These are phyloP conservation scores for Globisporangium perplexum DNA, from an alignment of 352 stramenopile genomes.

Conservation along the genomic window DNA sequence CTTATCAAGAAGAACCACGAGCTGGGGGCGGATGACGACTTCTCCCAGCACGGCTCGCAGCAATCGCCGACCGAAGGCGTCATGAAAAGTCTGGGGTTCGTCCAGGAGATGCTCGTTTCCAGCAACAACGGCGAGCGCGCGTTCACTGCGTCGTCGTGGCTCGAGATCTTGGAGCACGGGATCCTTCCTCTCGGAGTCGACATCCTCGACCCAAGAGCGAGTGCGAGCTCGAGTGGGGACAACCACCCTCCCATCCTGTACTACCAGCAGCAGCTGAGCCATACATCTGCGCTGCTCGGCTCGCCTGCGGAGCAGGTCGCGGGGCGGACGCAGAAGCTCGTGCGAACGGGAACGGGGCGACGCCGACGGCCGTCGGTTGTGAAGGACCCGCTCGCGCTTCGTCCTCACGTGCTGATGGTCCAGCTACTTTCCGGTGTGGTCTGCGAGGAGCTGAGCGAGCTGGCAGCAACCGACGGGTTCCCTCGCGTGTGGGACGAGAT, in stretches of 20 bases:
- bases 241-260: constrained; percentile 27
- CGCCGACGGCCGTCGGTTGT: constrained; percentile 43
- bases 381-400: constrained; percentile 53
- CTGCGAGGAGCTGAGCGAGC: constrained; percentile 48
- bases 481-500: constrained; percentile 46
- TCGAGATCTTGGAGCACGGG: constrained; percentile 52
- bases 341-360: constrained; percentile 4
- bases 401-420: constrained; percentile 49
- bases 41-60: not conserved
- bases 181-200: constrained; percentile 53
- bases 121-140: constrained; percentile 20
- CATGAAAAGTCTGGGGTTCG: constrained; percentile 33
- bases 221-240: constrained; percentile 2
- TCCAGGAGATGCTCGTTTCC: constrained; percentile 49
- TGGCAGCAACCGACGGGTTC: constrained; percentile 36
- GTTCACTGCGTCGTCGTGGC: constrained; percentile 39
- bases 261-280: constrained; percentile 38
- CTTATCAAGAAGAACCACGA: constrained; percentile 21
- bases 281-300: not conserved
- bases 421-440: constrained; percentile 60
- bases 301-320: not conserved
- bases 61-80: constrained; percentile 30
- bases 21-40: constrained; percentile 10
- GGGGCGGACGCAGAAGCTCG: not conserved
- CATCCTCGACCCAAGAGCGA: constrained; percentile 27